These are phyloP conservation scores for Polytrichum formosum DNA, from an alignment of 225 moss, liverwort and hornwort genomes.

Conservation along the genomic window DNA sequence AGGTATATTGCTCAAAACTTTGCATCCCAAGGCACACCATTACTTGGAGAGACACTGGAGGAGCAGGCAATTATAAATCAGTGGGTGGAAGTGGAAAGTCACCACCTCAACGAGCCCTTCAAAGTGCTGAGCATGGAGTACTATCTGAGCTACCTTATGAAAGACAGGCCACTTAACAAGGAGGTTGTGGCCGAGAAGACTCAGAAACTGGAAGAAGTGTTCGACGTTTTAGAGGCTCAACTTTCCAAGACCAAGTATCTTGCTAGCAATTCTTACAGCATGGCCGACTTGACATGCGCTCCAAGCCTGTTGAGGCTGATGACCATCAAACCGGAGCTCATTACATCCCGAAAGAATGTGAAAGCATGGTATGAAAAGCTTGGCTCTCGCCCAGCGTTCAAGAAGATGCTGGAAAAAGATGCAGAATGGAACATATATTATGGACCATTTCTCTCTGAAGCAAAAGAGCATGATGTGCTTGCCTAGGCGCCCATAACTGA, in stretches of 20 bases:
- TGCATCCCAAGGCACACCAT: slow-evolving; percentile 38
- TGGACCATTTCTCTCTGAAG: slow-evolving; percentile 9
- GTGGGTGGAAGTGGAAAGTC: slow-evolving; percentile 62
- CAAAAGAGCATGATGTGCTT: too few species aligned
- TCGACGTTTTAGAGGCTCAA: slow-evolving; percentile 24
- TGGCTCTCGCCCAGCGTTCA: slow-evolving; percentile 18
- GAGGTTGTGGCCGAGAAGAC: too few species aligned
- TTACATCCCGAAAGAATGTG: slow-evolving; percentile 13
- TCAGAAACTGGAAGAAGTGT: too few species aligned
- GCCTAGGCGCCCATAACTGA: too few species aligned
- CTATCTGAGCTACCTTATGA: slow-evolving; percentile 13
- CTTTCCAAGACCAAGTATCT: slow-evolving; percentile 48
- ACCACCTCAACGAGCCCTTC: slow-evolving; percentile 47
- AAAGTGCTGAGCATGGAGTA: slow-evolving; percentile 38
- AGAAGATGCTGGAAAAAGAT: slow-evolving; percentile 23
- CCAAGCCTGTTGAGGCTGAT: slow-evolving; percentile 14
- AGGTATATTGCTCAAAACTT: slow-evolving; percentile 55
- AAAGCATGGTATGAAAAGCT: slow-evolving; percentile 20
- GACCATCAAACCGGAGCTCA: slow-evolving; percentile 10
- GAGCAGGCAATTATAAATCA: slow-evolving; percentile 53
- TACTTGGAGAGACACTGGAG: slow-evolving; percentile 48
- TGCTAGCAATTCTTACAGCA: slow-evolving; percentile 54
- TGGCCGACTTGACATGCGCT: slow-evolving; percentile 39
- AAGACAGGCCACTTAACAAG: too few species aligned
- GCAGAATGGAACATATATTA: slow-evolving; percentile 8